These are phyloP conservation scores for Neopestalotiopsis clavispora DNA, from an alignment of 2,329 filamentous ascomycete genomes.

Conservation along the genomic window DNA sequence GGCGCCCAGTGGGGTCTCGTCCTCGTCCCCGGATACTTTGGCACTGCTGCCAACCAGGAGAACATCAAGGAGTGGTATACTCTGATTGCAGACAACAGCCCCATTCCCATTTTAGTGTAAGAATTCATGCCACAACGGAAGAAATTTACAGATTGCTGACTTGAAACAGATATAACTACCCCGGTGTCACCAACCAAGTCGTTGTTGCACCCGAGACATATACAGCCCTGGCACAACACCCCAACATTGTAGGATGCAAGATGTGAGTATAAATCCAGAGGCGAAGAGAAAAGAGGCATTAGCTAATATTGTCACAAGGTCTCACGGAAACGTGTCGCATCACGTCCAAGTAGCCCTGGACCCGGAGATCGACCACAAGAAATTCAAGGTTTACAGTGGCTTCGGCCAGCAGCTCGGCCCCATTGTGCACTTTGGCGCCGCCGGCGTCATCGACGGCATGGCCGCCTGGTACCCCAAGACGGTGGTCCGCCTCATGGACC, in stretches of 20 bases:
- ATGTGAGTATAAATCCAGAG: slow-evolving; percentile 38
- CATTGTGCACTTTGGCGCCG: slow-evolving; percentile 65
- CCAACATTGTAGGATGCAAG: slow-evolving; percentile 72
- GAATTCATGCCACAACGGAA: slow-evolving; percentile 23
- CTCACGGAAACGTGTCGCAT: slow-evolving; percentile 65
- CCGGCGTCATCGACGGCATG: slow-evolving; percentile 69
- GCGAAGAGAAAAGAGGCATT: too few species aligned
- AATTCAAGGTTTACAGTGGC: slow-evolving; percentile 68
- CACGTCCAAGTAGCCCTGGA: slow-evolving; percentile 67
- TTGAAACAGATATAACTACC: slow-evolving; percentile 56
- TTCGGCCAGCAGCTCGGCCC: slow-evolving; percentile 69
- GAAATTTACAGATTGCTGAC: neutral
- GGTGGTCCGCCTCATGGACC: slow-evolving; percentile 60
- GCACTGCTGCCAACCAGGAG: slow-evolving; percentile 59
- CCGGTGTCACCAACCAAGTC: slow-evolving; percentile 69
- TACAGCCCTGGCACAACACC: slow-evolving; percentile 59
- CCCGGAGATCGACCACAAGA: slow-evolving; percentile 62
- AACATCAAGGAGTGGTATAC: slow-evolving; percentile 66
- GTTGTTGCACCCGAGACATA: slow-evolving; percentile 64
- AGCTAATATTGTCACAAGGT: too few species aligned
- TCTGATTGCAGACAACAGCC: slow-evolving; percentile 63
- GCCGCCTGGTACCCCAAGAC: slow-evolving; percentile 69
- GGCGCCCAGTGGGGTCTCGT: slow-evolving; percentile 68
- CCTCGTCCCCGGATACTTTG: slow-evolving; percentile 70
- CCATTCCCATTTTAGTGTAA: slow-evolving; percentile 65